These are phyloP conservation scores for Peribolospora baueri DNA, from an alignment of 768 basidiomycete species.

Conservation along the genomic window DNA sequence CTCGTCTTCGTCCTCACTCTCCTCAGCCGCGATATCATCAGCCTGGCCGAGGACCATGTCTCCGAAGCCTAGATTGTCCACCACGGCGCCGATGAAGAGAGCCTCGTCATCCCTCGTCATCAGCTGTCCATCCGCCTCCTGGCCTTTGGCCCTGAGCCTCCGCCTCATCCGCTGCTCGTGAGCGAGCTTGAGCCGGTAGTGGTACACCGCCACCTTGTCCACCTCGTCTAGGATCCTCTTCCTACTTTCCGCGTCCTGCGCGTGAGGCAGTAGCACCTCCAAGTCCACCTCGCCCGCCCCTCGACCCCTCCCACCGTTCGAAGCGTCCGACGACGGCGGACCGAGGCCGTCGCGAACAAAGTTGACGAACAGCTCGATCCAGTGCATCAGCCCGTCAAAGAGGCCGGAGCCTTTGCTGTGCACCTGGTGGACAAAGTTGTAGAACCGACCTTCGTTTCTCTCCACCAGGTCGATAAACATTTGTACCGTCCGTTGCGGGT, in stretches of 20 bases:
- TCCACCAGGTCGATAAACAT: conserved; percentile 78
- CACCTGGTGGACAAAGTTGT: conserved; percentile 92
- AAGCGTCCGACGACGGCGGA: conserved; percentile 10
- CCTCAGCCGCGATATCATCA: conserved; percentile 53
- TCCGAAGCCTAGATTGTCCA: conserved; percentile 57
- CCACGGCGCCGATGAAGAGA: conserved; percentile 55
- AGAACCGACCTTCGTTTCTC: conserved; percentile 86
- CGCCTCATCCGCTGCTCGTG: conserved; percentile 79
- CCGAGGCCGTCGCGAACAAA: conserved; percentile 74
- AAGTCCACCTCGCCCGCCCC: conserved; percentile 32
- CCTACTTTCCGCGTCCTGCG: conserved; percentile 40
- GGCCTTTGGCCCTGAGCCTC: conserved; percentile 37
- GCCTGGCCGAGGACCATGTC: conserved; percentile 55
- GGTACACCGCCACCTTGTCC: conserved; percentile 69
- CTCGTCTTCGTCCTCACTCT: conserved; percentile 20
- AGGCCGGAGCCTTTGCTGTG: conserved; percentile 87
- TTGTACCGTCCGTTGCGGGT: conserved; percentile 67
- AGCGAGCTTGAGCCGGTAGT: conserved; percentile 77
- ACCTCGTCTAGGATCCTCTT: conserved; percentile 53
- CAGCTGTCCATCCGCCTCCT: conserved; percentile 27
- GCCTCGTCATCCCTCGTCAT: conserved; percentile 50
- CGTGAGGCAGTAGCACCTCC: conserved; percentile 67
- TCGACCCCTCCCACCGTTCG: conserved; percentile 1
- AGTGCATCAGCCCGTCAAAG: conserved; percentile 80
- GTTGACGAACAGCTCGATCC: conserved; percentile 87